These are phyloP conservation scores for Curvularia sp. DNA, from an alignment of 2,329 filamentous ascomycete genomes.

Conservation along the genomic window DNA sequence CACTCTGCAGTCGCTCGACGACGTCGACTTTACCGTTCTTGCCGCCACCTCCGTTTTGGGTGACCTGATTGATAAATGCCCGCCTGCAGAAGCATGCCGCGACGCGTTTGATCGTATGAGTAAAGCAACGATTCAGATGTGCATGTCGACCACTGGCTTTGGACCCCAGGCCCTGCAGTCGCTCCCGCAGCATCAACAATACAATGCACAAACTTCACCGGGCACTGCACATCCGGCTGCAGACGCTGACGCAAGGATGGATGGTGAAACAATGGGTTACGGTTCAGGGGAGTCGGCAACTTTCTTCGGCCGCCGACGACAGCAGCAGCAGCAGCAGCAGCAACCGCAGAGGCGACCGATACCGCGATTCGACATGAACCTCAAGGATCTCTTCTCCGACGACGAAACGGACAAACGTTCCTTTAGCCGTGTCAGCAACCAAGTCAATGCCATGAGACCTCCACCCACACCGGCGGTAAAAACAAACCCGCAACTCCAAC, in stretches of 20 bases:
- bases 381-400: constrained; percentile 49
- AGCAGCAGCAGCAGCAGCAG: constrained; percentile 6
- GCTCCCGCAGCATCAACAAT: constrained; percentile 28
- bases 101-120: constrained; percentile 95
- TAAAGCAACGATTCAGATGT: constrained; percentile 95
- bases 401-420: constrained; percentile 51
- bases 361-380: constrained; percentile 63
- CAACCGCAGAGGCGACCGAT: constrained; percentile 50
- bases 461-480: constrained; percentile 38
- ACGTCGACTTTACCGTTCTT: constrained; percentile 96
- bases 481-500: constrained; percentile 31
- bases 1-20: constrained; percentile 73
- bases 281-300: constrained; percentile 20
- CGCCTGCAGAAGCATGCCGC: constrained; percentile 90
- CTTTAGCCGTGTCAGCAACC: constrained; percentile 47
- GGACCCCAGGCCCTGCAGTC: constrained; percentile 56
- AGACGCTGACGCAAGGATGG: constrained; percentile 43
- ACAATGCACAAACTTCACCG: constrained; percentile 31
- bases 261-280: constrained; percentile 44
- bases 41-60: constrained; percentile 91
- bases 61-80: constrained; percentile 92
- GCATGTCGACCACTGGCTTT: constrained; percentile 83
- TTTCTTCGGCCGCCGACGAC: constrained; percentile 21
- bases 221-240: constrained; percentile 37
- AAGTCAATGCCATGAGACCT: constrained; percentile 44